Base-by-base conservation (phyloP, 2,329 filamentous ascomycete genomes). In the Exophiala aquamarina region DNA sequence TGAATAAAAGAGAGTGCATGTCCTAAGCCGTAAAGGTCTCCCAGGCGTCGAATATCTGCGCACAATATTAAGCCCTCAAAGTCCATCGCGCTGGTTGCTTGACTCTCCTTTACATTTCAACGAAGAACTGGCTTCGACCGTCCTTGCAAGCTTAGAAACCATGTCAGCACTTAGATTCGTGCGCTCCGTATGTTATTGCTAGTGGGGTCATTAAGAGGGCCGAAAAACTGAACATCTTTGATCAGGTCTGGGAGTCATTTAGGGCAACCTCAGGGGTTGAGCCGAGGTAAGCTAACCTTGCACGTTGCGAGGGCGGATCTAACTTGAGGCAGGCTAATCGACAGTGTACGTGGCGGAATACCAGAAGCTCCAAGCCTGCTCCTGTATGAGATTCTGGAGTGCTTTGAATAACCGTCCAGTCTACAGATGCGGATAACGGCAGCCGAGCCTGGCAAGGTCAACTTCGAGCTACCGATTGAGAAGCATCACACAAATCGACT, bases 241-340 rank as follows among this genome's bases (percentile, higher is more conserved):
- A 49, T 10, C 49, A 93, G 89, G 89, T 94, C 37, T 79, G 89
- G 74, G 86, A 87, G 65, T 91, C 88, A 2, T 96, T 96, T 68
- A 82, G 87, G 72, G 79, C 81, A 57, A 87, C 89, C 55, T 95
- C 90, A 4, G 91, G 91, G 5, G 72, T 97, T 15, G 92, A 96
- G 67, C 89, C 89, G 65, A 87, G 87, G 91, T 95, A 73, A 14
- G 32, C 19, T 11, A 28, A n/a, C 20, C 20, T 6, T 13, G 5
- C 15, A 29, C 19, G 18, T 32, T 13, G 9, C 35, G 4, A 17
- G 10, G 18, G 41, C 29, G 3, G 18, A 40, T 18, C 37, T 35
- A 41, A 21, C 13, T 21, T 33, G 18, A 19, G 23, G 19, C 37
- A 64, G 63, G 47, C 51, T 66, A 38, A 59, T 74, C 29, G 65